Conservation (phyloP, 1,284 basidiomycete genomes). For the Boletus sp. region DNA sequence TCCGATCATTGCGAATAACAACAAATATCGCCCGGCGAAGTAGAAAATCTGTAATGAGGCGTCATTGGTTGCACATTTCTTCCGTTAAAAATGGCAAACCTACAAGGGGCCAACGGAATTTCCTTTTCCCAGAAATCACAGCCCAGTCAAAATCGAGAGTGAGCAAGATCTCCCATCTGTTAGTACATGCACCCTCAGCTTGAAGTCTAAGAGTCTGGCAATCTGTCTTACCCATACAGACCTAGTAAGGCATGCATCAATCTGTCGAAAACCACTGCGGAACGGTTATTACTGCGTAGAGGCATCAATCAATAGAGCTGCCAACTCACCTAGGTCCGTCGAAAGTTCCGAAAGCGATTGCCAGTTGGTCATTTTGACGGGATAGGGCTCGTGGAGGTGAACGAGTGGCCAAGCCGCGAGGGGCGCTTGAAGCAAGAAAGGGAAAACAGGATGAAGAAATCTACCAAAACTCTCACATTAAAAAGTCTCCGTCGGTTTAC, state of each 20-base stretch:
- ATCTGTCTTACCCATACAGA: slow-evolving; percentile 26
- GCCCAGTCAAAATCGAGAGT: slow-evolving; percentile 32
- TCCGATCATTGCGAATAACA: slow-evolving; percentile 33
- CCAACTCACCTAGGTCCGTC: slow-evolving; percentile 22
- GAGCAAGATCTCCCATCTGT: slow-evolving; percentile 32
- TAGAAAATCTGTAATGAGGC: slow-evolving; percentile 22
- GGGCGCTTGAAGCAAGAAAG: slow-evolving; percentile 1
- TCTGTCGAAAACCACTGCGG: slow-evolving; percentile 26
- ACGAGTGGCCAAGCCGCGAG: slow-evolving; percentile 6
- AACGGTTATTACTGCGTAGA: not conserved
- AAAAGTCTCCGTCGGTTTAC: slow-evolving; percentile 13
- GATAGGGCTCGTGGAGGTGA: not conserved
- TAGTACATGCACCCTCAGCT: slow-evolving; percentile 1
- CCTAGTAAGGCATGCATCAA: slow-evolving; percentile 28
- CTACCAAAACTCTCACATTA: slow-evolving; percentile 9
- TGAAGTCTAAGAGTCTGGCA: not conserved
- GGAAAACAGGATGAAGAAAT: slow-evolving; percentile 2
- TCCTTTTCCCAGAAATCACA: slow-evolving; percentile 29
- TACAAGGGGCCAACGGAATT: slow-evolving; percentile 34
- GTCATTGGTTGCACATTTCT: not conserved
- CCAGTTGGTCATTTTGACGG: slow-evolving; percentile 26
- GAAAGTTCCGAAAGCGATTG: slow-evolving; percentile 25
- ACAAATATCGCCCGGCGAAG: slow-evolving; percentile 31
- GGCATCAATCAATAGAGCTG: not conserved
- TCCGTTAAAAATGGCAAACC: not conserved